A percentile compares a stretch with the other conserved stretches of the same genome.
phyloP scores from a whole-genome alignment of 176 grass and related monocot genomes.

The Alopecurus myosuroides region DNA sequence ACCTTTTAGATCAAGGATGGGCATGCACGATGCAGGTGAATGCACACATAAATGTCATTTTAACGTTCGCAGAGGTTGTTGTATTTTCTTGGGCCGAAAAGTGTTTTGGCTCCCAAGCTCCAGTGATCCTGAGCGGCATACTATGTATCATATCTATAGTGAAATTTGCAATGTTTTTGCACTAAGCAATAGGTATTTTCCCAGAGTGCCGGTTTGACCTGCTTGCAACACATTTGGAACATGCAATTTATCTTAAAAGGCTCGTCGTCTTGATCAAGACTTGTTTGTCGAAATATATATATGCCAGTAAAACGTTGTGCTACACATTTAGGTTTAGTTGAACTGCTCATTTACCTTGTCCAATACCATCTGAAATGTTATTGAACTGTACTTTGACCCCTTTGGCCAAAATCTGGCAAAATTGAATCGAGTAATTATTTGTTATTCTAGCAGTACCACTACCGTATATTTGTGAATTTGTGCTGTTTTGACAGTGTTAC shows the following conservation, averaged over 20 bases:
- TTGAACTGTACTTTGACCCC: not conserved
- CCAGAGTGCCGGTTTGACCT: not conserved
- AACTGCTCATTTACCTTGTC: not conserved
- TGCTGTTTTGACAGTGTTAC: not conserved
- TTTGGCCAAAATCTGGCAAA: not conserved
- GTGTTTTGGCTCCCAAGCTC: no score
- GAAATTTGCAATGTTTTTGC: not conserved
- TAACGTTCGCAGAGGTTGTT: not conserved
- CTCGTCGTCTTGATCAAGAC: not conserved
- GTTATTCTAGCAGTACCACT: not conserved
- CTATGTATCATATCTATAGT: not conserved
- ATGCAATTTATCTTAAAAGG: not conserved
- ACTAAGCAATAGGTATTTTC: not conserved
- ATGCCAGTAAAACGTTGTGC: no score
- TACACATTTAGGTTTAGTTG: no score
- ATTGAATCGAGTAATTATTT: not conserved
- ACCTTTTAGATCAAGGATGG: not conserved
- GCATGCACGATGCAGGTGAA: not conserved
- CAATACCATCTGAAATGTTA: not conserved
- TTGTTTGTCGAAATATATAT: not conserved
- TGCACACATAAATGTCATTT: not conserved
- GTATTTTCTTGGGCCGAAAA: not conserved
- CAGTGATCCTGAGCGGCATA: no score
- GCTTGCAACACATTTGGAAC: not conserved
- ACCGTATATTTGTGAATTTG: not conserved